These are phyloP conservation scores for Fusarium clavum DNA, from an alignment of 2,329 filamentous ascomycete genomes.

Conservation along the genomic window DNA sequence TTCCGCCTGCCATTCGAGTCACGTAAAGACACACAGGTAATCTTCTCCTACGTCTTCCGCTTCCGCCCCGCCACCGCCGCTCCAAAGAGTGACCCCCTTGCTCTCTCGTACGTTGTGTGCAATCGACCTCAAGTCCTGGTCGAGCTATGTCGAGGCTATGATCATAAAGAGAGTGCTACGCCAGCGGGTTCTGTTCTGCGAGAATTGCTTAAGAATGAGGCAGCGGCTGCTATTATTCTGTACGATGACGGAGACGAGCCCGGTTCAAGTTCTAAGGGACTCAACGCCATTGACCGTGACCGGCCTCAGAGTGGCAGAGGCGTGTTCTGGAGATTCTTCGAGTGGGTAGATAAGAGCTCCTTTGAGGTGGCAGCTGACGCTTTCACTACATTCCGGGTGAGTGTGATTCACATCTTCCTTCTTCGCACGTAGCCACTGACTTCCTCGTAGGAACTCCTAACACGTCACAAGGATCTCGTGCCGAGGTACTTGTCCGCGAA, in stretches of 20 bases:
- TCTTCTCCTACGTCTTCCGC: slow-evolving; percentile 94
- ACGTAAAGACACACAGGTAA: slow-evolving; percentile 93
- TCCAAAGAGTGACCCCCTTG: slow-evolving; percentile 79
- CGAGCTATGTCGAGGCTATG: slow-evolving; percentile 89
- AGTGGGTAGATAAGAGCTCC: slow-evolving; percentile 95
- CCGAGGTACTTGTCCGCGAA: slow-evolving; percentile 89
- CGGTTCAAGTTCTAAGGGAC: slow-evolving; percentile 78
- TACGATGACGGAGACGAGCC: slow-evolving; percentile 85
- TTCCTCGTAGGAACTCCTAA: slow-evolving; percentile 80
- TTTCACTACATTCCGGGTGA: slow-evolving; percentile 94
- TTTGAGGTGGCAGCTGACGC: slow-evolving; percentile 98
- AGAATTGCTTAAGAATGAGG: slow-evolving; percentile 90
- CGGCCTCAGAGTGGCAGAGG: slow-evolving; percentile 81
- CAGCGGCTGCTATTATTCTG: slow-evolving; percentile 88
- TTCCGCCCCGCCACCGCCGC: slow-evolving; percentile 80
- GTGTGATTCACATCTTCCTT: slow-evolving; percentile 39
- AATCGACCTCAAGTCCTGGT: slow-evolving; percentile 88
- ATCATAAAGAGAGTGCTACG: slow-evolving; percentile 89
- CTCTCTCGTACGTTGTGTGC: slow-evolving; percentile 88
- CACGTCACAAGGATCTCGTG: slow-evolving; percentile 91
- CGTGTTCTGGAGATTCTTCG: slow-evolving; percentile 96
- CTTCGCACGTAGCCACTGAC: slow-evolving; percentile 18
- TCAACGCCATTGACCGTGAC: slow-evolving; percentile 81
- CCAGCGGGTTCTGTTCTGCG: slow-evolving; percentile 90
- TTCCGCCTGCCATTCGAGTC: slow-evolving; percentile 93